phyloP scores from a whole-genome alignment of 108 stramenopile genomes.

The Thalassiosira profunda region DNA sequence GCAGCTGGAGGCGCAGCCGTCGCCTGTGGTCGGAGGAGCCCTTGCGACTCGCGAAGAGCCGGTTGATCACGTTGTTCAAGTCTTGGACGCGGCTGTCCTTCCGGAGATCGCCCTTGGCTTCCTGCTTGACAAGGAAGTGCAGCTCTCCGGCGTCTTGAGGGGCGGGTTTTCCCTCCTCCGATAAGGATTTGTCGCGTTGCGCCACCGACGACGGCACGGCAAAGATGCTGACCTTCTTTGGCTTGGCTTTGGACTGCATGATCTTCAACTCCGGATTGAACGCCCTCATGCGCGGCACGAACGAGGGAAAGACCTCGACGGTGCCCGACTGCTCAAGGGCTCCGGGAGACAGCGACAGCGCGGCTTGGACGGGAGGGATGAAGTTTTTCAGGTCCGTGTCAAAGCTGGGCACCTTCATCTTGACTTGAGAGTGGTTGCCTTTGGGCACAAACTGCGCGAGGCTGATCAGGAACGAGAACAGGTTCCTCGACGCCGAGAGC shows the following conservation, averaged over 20 bases:
- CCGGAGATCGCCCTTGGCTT: conserved; percentile 97
- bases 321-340: conserved; percentile 29
- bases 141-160: conserved; percentile 74
- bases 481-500: conserved; percentile 51
- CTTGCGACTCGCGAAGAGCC: conserved; percentile 76
- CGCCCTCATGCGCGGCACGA: conserved; percentile 82
- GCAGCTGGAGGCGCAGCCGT: conserved; percentile 76
- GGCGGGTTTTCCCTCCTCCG: conserved; percentile 7
- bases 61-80: conserved; percentile 96
- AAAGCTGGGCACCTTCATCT: conserved; percentile 41
- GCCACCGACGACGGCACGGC: conserved; percentile 38
- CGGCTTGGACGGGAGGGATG: conserved; percentile 91
- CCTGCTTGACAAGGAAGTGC: conserved; percentile 98
- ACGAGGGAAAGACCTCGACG: conserved; percentile 67
- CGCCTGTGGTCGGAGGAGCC: conserved; percentile 41
- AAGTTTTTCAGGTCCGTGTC: conserved; percentile 69
- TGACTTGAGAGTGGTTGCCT: conserved; percentile 20
- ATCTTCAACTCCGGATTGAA: conserved; percentile 68
- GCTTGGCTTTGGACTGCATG: conserved; percentile 96
- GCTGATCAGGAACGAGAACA: conserved; percentile 69
- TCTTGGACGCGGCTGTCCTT: conserved; percentile 99
- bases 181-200: conserved; percentile 14
- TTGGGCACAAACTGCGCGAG: conserved; percentile 65
- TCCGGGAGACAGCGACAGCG: conserved; percentile 68
- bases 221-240: conserved; percentile 87